Percentiles rank a stretch among this genome's conserved stretches.
phyloP scores from a whole-genome alignment of 1,139 yeast genomes.

The Geotrichum restrictum region DNA sequence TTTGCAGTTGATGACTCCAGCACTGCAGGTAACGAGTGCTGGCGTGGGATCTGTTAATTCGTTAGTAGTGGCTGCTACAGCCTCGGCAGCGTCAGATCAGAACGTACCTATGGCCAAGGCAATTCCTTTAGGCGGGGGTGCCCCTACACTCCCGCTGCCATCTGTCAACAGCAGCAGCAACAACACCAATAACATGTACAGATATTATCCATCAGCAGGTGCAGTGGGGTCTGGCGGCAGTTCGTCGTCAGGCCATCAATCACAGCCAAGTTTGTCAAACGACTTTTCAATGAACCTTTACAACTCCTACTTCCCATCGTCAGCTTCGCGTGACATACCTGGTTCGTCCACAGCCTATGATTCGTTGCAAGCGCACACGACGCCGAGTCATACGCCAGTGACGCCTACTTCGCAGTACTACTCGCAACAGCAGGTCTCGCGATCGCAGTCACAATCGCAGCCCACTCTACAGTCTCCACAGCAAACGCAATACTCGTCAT shows the following conservation, averaged over 20 bases:
- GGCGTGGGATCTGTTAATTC: background rate
- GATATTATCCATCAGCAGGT: background rate
- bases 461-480: too few species aligned
- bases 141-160: slow-evolving; percentile 3
- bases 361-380: background rate
- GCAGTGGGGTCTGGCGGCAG: background rate
- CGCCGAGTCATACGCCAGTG: background rate
- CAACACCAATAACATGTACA: background rate
- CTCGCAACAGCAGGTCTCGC: background rate
- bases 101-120: background rate
- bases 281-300: slow-evolving; percentile 2
- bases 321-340: background rate
- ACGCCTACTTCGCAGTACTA: background rate
- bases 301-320: background rate
- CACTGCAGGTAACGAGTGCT: background rate
- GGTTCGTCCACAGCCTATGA: background rate
- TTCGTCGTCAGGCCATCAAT: background rate
- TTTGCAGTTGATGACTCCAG: background rate
- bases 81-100: background rate
- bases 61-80: background rate
- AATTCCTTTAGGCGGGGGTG: background rate
- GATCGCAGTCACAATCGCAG: background rate
- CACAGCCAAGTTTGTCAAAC: slow-evolving; percentile 1
- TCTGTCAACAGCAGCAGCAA: background rate
- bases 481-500: background rate